Conservation (phyloP, 768 basidiomycete genomes). For the Ramaria sp. region DNA sequence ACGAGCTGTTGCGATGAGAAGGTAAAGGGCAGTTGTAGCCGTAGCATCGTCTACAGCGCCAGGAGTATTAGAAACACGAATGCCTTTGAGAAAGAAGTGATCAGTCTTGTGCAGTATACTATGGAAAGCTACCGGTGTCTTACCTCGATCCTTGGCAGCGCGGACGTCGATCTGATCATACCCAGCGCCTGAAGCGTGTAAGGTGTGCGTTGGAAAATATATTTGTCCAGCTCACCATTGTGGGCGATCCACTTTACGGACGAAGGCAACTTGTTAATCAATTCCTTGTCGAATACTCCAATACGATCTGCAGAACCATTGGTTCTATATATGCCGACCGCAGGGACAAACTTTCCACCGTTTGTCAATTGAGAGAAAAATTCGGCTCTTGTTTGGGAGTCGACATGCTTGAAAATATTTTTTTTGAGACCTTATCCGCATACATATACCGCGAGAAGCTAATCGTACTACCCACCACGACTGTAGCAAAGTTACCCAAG, state of each 20-base stretch:
- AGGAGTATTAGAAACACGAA: conserved; percentile 80
- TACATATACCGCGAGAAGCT: neutral
- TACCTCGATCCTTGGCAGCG: conserved; percentile 63
- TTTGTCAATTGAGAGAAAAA: conserved; percentile 55
- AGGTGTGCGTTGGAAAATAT: neutral
- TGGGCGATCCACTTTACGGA: conserved; percentile 81
- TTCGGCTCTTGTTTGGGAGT: conserved; percentile 51
- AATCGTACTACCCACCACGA: conserved; percentile 50
- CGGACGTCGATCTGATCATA: conserved; percentile 81
- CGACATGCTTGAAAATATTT: conserved; percentile 30
- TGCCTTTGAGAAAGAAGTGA: conserved; percentile 32
- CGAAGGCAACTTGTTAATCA: conserved; percentile 56
- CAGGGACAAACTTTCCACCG: conserved; percentile 63
- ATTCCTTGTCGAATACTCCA: conserved; percentile 71
- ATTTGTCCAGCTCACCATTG: conserved; percentile 38
- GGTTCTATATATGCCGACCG: conserved; percentile 71
- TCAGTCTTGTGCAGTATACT: neutral
- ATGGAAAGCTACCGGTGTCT: conserved; percentile 1
- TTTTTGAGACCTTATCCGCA: too few relatives aligned
- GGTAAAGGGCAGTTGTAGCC: conserved; percentile 78
- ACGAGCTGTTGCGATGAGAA: conserved; percentile 67
- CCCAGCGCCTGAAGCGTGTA: conserved; percentile 38
- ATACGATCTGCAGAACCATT: conserved; percentile 54
- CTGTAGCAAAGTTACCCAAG: conserved; percentile 57
- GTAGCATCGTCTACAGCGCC: conserved; percentile 86